Evolutionary conservation across 1,139 yeast genomes (phyloP).

Genomic region (Taiozyma sp.): DNA sequence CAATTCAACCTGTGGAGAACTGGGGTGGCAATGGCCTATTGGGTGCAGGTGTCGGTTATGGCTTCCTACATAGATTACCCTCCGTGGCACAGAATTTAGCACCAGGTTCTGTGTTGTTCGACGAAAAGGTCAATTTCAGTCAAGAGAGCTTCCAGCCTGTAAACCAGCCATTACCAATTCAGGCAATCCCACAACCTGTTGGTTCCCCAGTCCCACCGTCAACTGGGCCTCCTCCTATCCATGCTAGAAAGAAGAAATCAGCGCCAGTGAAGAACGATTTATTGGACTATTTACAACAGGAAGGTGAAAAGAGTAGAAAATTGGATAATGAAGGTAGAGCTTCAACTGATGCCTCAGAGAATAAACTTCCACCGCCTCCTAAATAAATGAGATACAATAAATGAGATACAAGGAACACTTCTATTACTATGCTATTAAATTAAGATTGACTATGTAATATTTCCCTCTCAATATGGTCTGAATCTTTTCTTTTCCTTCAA

Average conservation of each 20-base stretch:
- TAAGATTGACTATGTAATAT: not conserved
- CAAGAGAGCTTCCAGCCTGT: conserved; percentile 11
- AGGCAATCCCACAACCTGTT: conserved; percentile 2
- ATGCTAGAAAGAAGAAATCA: conserved; percentile 26
- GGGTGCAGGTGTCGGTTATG: conserved; percentile 96
- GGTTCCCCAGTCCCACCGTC: conserved; percentile 1
- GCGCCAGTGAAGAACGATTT: conserved; percentile 18
- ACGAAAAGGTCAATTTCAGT: conserved; percentile 11
- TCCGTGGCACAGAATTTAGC: conserved; percentile 15
- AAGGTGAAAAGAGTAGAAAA: conserved; percentile 30
- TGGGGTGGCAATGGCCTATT: conserved; percentile 75
- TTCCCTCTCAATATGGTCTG: conserved; percentile 54
- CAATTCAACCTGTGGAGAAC: conserved; percentile 56
- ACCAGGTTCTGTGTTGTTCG: conserved; percentile 25
- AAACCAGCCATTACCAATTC: not conserved
- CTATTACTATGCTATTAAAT: not conserved
- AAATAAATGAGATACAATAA: not conserved
- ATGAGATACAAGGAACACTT: too few species aligned
- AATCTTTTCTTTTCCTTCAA: conserved; percentile 81
- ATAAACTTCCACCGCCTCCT: conserved; percentile 28
- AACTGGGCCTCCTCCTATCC: conserved; percentile 18
- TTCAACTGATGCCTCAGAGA: conserved; percentile 5
- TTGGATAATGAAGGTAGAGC: conserved; percentile 19
- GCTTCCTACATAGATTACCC: conserved; percentile 83
- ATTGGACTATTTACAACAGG: conserved; percentile 32